A percentile compares a stretch with the other conserved stretches of the same genome.
Conservation (phyloP, 805 yeast genomes). For the Cyberlindnera euphorbiiphila region DNA sequence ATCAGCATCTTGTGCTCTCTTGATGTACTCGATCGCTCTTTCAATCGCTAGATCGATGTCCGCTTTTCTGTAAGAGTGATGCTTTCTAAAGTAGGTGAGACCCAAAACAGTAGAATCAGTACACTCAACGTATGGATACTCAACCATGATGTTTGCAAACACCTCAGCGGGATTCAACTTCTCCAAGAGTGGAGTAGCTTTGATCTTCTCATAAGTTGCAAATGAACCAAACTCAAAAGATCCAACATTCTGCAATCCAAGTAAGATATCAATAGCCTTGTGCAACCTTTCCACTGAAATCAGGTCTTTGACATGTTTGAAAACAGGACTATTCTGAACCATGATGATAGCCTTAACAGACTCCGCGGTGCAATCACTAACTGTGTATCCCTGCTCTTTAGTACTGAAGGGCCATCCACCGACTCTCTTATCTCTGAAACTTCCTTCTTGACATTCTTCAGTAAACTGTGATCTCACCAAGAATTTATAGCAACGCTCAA, state of each 20-base stretch:
- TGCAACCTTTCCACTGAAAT: conserved; percentile 53
- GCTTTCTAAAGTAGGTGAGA: conserved; percentile 66
- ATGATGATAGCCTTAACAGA: conserved; percentile 89
- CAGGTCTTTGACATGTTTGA: conserved; percentile 43
- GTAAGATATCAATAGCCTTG: conserved; percentile 71
- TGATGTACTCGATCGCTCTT: conserved; percentile 71
- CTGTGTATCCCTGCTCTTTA: conserved; percentile 93
- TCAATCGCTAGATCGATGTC: conserved; percentile 69
- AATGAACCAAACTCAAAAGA: conserved; percentile 84
- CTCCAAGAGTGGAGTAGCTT: conserved; percentile 77
- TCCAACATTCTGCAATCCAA: conserved; percentile 75
- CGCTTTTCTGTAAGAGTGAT: conserved; percentile 58
- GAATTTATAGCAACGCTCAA: conserved; percentile 66
- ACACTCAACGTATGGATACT: conserved; percentile 97
- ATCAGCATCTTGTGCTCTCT: conserved; percentile 62
- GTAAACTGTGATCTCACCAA: conserved; percentile 81
- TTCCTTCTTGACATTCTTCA: conserved; percentile 69
- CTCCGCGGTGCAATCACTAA: conserved; percentile 96
- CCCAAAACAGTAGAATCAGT: conserved; percentile 95
- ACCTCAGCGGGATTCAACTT: conserved; percentile 93
- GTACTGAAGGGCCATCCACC: conserved; percentile 99
- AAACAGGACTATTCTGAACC: conserved; percentile 68
- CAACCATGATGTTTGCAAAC: conserved; percentile 97
- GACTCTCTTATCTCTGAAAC: conserved; percentile 74
- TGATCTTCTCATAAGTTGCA: conserved; percentile 84